These are phyloP conservation scores for Fomitopsis serialis DNA, from an alignment of 768 basidiomycete genomes.

Conservation along the genomic window DNA sequence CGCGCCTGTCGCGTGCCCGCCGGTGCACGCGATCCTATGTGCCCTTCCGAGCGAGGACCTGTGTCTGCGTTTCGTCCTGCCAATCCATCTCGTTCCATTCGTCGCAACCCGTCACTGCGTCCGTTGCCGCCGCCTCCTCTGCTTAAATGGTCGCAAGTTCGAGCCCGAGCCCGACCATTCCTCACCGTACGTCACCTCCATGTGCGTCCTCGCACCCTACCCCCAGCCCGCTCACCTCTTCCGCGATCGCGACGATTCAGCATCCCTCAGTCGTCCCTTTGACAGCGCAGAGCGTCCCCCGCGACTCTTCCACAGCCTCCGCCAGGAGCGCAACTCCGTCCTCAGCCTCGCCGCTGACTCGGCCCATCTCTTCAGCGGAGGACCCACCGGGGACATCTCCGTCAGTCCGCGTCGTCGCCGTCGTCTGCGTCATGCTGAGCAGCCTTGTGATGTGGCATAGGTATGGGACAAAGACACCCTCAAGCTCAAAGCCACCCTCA, in stretches of 20 bases:
- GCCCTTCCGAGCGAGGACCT: neutral
- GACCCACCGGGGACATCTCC: constrained; percentile 70
- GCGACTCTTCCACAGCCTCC: constrained; percentile 59
- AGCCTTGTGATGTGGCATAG: constrained; percentile 31
- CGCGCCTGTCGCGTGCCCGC: constrained; percentile 2
- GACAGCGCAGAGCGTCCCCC: constrained; percentile 8
- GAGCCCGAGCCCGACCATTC: constrained; percentile 8
- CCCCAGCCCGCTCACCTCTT: neutral
- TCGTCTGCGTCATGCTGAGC: neutral
- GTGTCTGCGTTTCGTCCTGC: neutral
- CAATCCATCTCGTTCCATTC: constrained; percentile 3
- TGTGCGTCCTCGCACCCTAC: constrained; percentile 2
- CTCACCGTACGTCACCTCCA: constrained; percentile 11
- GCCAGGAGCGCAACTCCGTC: constrained; percentile 62
- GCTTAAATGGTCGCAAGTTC: constrained; percentile 7
- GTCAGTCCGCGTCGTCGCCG: constrained; percentile 34
- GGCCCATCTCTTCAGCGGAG: constrained; percentile 75
- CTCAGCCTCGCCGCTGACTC: constrained; percentile 71
- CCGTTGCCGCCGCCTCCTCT: neutral
- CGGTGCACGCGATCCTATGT: neutral
- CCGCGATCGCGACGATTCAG: constrained; percentile 3
- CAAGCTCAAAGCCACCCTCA: constrained; percentile 59
- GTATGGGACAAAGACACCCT: constrained; percentile 82
- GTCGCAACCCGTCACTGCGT: neutral
- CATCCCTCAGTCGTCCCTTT: constrained; percentile 12